Percentiles rank a stretch among this genome's conserved stretches.
These are phyloP conservation scores for Bombardia bombarda DNA, from an alignment of 495 filamentous ascomycete genomes.

Conservation along the genomic window DNA sequence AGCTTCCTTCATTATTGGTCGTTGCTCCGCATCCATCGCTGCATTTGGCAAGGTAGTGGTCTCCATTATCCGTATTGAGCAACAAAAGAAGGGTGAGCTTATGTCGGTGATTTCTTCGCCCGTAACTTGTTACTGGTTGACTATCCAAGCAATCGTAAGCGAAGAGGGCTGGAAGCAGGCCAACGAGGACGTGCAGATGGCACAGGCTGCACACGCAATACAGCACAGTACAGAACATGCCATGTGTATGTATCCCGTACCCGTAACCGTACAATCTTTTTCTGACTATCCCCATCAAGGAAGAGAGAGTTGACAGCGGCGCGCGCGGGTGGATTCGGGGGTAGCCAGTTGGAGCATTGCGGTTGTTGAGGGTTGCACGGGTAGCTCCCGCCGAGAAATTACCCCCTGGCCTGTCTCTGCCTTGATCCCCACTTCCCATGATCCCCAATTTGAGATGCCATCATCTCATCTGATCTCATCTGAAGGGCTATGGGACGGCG, in stretches of 20 bases:
- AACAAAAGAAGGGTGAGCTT: not conserved
- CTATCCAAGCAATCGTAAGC: not conserved
- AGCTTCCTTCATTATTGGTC: conserved; percentile 9
- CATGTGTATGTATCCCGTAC: too few relatives aligned
- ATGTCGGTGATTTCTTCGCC: too few relatives aligned
- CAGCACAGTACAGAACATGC: too few relatives aligned
- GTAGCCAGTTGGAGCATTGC: too few relatives aligned
- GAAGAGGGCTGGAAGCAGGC: not conserved
- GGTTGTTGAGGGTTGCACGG: too few relatives aligned
- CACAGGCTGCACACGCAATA: not conserved
- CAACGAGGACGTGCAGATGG: not conserved
- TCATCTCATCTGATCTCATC: conserved; percentile 11
- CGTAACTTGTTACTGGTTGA: not conserved
- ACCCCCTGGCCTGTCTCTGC: conserved; percentile 6
- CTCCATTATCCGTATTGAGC: conserved; percentile 9
- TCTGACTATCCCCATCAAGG: not conserved
- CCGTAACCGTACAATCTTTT: too few relatives aligned
- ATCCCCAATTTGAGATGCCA: not conserved
- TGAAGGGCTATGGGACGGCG: not conserved
- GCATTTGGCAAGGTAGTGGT: conserved; percentile 11
- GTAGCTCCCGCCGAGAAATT: conserved; percentile 5
- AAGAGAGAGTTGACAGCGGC: not conserved
- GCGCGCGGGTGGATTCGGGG: too few relatives aligned
- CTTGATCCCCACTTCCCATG: not conserved
- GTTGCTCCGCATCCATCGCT: conserved; percentile 7